Evolutionary conservation across 495 filamentous ascomycete species (phyloP).

Genomic region (Pyronema omphalodes): DNA sequence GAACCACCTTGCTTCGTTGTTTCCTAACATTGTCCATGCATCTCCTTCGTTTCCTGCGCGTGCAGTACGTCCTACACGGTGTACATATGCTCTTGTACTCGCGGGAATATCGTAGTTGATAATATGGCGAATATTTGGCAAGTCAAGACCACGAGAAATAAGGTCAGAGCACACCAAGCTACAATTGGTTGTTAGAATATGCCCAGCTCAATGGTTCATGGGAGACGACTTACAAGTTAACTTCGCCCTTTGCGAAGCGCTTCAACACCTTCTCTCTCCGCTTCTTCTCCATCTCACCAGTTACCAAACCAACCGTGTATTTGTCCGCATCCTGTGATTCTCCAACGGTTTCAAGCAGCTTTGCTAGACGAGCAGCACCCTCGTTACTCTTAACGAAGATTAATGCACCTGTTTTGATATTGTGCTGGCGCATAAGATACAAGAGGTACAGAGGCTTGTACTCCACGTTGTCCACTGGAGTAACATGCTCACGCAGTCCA

Average conservation of each 20-base stretch:
- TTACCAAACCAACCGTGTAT: conserved; percentile 10
- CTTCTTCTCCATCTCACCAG: conserved; percentile 23
- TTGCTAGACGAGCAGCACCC: conserved; percentile 57
- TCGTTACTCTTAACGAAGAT: conserved; percentile 85
- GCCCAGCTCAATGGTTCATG: not conserved
- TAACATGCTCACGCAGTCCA: conserved; percentile 46
- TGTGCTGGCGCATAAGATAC: conserved; percentile 33
- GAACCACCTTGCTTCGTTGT: conserved; percentile 71
- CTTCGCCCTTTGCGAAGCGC: conserved; percentile 14
- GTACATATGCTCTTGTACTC: conserved; percentile 73
- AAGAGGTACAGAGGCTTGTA: conserved; percentile 74
- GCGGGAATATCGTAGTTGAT: conserved; percentile 93
- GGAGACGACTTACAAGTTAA: conserved; percentile 13
- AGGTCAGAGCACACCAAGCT: conserved; percentile 73
- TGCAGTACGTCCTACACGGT: conserved; percentile 82
- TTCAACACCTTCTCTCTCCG: conserved; percentile 15
- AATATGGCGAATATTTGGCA: conserved; percentile 59
- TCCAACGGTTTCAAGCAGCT: conserved; percentile 37
- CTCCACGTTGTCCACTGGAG: conserved; percentile 54
- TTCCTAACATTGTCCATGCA: conserved; percentile 66
- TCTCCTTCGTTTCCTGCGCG: conserved; percentile 57
- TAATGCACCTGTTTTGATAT: conserved; percentile 33
- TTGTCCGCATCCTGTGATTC: not conserved
- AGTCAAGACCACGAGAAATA: conserved; percentile 80
- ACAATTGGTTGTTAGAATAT: conserved; percentile 2